Conservation (phyloP, 805 yeast species). For the Candida mattraensis region DNA sequence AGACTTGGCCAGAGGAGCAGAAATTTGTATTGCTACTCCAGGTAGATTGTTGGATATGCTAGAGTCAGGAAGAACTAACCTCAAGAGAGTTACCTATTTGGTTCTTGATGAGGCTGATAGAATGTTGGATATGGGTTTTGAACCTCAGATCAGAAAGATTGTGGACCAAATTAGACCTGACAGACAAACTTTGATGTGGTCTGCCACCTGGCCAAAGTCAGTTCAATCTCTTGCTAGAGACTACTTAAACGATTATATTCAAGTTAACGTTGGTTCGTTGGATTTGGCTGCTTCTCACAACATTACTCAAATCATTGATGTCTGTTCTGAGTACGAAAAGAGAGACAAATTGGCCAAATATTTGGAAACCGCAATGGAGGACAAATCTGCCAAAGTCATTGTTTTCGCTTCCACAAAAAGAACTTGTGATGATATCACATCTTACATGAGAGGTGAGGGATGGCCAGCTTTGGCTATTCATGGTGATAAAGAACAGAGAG, state of each 20-base stretch:
- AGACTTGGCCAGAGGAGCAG: slow-evolving; percentile 92
- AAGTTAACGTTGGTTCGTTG: slow-evolving; percentile 93
- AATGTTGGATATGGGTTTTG: slow-evolving; percentile 99
- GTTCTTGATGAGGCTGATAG: slow-evolving; percentile 99
- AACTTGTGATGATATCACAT: slow-evolving; percentile 93
- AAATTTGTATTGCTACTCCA: slow-evolving; percentile 96
- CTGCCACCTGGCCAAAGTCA: slow-evolving; percentile 99
- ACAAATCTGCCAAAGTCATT: slow-evolving; percentile 72
- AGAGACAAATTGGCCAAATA: slow-evolving; percentile 85
- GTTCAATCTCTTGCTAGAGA: slow-evolving; percentile 92
- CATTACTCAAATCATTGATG: slow-evolving; percentile 91
- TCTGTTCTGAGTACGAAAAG: slow-evolving; percentile 88
- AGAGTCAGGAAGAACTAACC: slow-evolving; percentile 91
- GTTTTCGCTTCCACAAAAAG: slow-evolving; percentile 97
- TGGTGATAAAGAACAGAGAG: slow-evolving; percentile 97
- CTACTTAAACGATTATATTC: slow-evolving; percentile 89
- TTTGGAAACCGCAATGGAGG: slow-evolving; percentile 75
- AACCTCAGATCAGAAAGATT: slow-evolving; percentile 98
- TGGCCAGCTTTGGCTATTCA: slow-evolving; percentile 99
- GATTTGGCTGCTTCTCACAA: slow-evolving; percentile 96
- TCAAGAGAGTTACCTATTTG: slow-evolving; percentile 93
- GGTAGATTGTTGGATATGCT: slow-evolving; percentile 98
- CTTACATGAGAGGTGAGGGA: slow-evolving; percentile 90
- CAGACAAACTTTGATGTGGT: slow-evolving; percentile 99
- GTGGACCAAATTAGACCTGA: slow-evolving; percentile 97